Base-by-base conservation (phyloP, 2,329 filamentous ascomycete genomes). In the Ophiostoma tasmaniense region DNA sequence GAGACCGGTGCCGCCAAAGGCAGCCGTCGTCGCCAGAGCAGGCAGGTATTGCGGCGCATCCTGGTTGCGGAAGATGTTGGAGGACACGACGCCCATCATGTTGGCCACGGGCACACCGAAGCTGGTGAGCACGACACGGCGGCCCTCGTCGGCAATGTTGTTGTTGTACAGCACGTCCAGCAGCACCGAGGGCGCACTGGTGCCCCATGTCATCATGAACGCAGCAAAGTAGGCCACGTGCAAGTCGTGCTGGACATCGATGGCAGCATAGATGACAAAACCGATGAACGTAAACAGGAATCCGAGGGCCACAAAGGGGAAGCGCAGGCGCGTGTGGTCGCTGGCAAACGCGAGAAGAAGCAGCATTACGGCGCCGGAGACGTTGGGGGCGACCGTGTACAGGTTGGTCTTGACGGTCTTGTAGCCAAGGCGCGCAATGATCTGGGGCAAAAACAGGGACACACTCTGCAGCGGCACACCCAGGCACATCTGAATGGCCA, bases 161-260 rank as follows among this genome's bases (percentile, higher is more conserved):
- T 93, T 93, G 79, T 91, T 93, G 79, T 92, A 93, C 88, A 74
- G 69, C 76, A 80, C 35, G 69, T 86, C 81, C 80, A 89, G 80
- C 14, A 93, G 81, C 10, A 93, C 90, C 0, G 87, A 90, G 0
- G 91, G 90, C 0, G 90, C 90, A 0, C 87, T 89, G 0, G 89
- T 92, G 20, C 90, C 90, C 87, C 89, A 92, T 8, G 87, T 89
- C 89, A 93, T 92, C 88, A 93, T 90, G 76, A 93, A 93, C 68
- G 84, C 87, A 7, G 90, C 89, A 73, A 88, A 92, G 75, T 93
- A 93, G 0, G 89, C 90, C 22, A 92, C 81, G 3, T 84, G 81
- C n/a, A 89, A 76, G 52, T 89, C 80, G 3, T 80, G 74, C 50
- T 85, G 76, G 20, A 92, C 86, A 73, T 88, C 82, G 70, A 94